Conservation (phyloP, 257 asterid genomes). For the Fraxinus americana region DNA sequence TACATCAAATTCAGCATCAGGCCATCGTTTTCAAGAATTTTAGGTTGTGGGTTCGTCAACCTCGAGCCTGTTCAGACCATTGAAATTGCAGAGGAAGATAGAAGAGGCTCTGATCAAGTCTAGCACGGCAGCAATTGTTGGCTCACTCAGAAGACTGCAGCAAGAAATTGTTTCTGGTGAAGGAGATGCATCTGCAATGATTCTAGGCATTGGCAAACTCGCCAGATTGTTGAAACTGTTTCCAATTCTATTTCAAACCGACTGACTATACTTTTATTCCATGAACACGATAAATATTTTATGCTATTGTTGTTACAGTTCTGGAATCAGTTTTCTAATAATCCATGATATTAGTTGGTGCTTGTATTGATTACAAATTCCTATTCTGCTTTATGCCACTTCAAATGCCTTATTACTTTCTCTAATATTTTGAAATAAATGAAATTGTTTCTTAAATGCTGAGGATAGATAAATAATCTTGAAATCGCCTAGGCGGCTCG, state of each 20-base stretch:
- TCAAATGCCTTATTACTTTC: too few species aligned
- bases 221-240: not conserved
- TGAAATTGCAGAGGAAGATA: conserved; percentile 30
- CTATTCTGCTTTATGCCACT: not conserved
- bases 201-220: conserved; percentile 29
- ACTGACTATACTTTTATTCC: too few species aligned
- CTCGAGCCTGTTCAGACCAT: conserved; percentile 26
- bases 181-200: conserved; percentile 29
- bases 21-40: conserved; percentile 15
- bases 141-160: conserved; percentile 32
- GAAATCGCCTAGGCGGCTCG: too few species aligned
- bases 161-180: conserved; percentile 19
- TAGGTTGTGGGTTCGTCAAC: conserved; percentile 14
- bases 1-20: not conserved
- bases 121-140: conserved; percentile 34
- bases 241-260: not conserved
- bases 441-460: too few species aligned
- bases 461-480: too few species aligned
- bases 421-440: too few species aligned
- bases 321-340: too few species aligned
- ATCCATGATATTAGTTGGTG: too few species aligned
- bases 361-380: not conserved
- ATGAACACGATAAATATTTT: too few species aligned
- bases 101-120: not conserved
- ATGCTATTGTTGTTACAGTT: too few species aligned